These are phyloP conservation scores for Holtermanniella nyarrowii DNA, from an alignment of 768 basidiomycete species.

Conservation along the genomic window DNA sequence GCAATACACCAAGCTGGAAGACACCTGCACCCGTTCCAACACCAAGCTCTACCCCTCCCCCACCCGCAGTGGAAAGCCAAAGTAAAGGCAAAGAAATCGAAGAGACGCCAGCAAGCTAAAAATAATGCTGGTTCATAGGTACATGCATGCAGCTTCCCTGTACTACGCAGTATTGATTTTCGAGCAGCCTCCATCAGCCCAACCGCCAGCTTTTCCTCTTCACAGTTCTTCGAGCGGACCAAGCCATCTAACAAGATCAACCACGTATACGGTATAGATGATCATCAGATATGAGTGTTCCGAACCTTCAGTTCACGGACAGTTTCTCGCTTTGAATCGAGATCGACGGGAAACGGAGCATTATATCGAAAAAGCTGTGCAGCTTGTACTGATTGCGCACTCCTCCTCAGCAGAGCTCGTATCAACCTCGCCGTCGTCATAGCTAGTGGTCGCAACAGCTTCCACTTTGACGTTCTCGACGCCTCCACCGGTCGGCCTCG, in stretches of 20 bases:
- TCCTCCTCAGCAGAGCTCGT: neutral
- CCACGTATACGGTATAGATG: too few species aligned
- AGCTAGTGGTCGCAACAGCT: constrained; percentile 49
- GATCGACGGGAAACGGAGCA: too few species aligned
- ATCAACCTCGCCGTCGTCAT: neutral
- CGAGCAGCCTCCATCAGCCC: constrained; percentile 51
- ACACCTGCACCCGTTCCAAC: constrained; percentile 12
- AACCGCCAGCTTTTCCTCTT: constrained; percentile 52
- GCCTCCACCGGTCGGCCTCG: constrained; percentile 49
- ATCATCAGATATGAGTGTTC: too few species aligned
- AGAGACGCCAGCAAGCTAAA: too few species aligned
- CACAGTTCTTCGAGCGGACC: constrained; percentile 52
- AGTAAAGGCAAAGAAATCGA: too few species aligned
- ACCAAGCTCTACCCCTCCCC: too few species aligned
- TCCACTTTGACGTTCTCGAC: constrained; percentile 70
- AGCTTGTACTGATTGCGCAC: constrained; percentile 1
- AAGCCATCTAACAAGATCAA: constrained; percentile 63
- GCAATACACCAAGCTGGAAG: constrained; percentile 1
- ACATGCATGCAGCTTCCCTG: too few species aligned
- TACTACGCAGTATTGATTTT: too few species aligned
- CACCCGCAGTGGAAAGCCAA: too few species aligned
- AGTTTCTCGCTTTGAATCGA: constrained; percentile 48
- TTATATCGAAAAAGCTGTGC: constrained; percentile 25
- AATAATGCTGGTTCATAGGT: too few species aligned
- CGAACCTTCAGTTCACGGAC: too few species aligned